Percentiles rank a stretch among this genome's conserved stretches.
phyloP scores from a whole-genome alignment of 2,329 filamentous ascomycete genomes.

The Albophoma yamanashiensis region DNA sequence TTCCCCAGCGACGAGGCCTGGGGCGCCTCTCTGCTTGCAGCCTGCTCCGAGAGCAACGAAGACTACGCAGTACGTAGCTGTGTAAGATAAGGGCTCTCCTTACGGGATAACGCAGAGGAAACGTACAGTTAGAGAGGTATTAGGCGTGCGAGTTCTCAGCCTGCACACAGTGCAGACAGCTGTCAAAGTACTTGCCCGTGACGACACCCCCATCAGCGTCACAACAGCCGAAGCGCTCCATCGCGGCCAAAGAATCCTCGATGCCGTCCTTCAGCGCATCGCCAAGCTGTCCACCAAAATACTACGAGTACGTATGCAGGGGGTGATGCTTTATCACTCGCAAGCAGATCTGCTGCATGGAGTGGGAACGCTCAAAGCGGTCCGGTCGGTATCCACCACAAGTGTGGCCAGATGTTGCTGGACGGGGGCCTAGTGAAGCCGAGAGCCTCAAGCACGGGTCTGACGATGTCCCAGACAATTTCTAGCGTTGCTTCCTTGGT shows the following conservation, averaged over 20 bases:
- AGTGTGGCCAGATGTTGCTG: too few species aligned
- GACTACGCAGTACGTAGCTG: slow-evolving; percentile 23
- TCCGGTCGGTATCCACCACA: too few species aligned
- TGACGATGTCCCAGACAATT: too few species aligned
- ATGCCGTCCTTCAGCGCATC: slow-evolving; percentile 28
- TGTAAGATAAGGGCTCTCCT: neutral
- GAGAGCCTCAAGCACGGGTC: too few species aligned
- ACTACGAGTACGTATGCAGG: too few species aligned
- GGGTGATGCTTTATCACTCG: too few species aligned
- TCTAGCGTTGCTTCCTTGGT: too few species aligned
- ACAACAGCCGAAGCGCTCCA: slow-evolving; percentile 37
- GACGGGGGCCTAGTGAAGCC: too few species aligned
- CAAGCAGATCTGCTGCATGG: too few species aligned
- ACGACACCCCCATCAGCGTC: slow-evolving; percentile 25
- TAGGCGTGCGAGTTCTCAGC: slow-evolving; percentile 29
- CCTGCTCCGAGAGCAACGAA: slow-evolving; percentile 40
- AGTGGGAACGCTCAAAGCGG: too few species aligned
- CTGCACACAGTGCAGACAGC: slow-evolving; percentile 35
- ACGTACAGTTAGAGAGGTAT: slow-evolving; percentile 40
- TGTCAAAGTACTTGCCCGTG: slow-evolving; percentile 18
- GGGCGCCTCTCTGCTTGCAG: slow-evolving; percentile 34
- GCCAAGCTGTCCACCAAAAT: slow-evolving; percentile 34
- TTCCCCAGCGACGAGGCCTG: slow-evolving; percentile 18
- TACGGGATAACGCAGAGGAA: neutral
- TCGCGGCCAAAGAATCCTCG: slow-evolving; percentile 16